Base-by-base conservation (phyloP, 805 yeast species). In the Myxozyma neglecta region DNA sequence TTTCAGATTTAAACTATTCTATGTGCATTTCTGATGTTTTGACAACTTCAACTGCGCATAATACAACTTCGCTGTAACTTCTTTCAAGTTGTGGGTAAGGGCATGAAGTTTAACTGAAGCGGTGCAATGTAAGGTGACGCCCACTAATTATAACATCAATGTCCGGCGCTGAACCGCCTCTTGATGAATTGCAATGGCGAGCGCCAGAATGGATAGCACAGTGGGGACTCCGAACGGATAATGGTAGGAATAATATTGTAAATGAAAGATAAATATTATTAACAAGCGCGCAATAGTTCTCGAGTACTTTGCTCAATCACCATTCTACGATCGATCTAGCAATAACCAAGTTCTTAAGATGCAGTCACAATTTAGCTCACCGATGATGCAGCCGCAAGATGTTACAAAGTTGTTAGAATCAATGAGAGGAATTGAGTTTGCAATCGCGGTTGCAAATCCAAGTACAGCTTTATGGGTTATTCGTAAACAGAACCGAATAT, bases 201-300 rank as follows among this genome's bases (percentile, higher is more conserved):
- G 87, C 94, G 3, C 98, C 99, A 0, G 99, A 94, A 74, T 94
- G 97, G 96, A 90, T 94, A 66, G 96, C 91, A 72, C 83, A 86
- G 56, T 86, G 85, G 72, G 97, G 77, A 6, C 81, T 94, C 29
- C 81, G 91, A 49, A 88, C 96, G 0, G 96, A 86, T 56, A 94
- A 92, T 71, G 97, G 68, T 65, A 52, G 6, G 53, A 16, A 10
- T 29, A 8, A 20, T 36, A 18, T 16, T 8, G 9, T 3, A 37
- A 6, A 14, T 53, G 18, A 44, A 32, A 16, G 42, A 53, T 36
- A 20, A 32, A 5, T 16, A 35, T 40, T 48, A 16, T 34, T 48
- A 3, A 16, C 10, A 35, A 14, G n/a, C 18, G 18, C 10, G 20
- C 14, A 35, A 9, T 29, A 65, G 69, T 94, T 0, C 80, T 94